These are phyloP conservation scores for Daedalea quercina DNA, from an alignment of 768 basidiomycete genomes.

Conservation along the genomic window DNA sequence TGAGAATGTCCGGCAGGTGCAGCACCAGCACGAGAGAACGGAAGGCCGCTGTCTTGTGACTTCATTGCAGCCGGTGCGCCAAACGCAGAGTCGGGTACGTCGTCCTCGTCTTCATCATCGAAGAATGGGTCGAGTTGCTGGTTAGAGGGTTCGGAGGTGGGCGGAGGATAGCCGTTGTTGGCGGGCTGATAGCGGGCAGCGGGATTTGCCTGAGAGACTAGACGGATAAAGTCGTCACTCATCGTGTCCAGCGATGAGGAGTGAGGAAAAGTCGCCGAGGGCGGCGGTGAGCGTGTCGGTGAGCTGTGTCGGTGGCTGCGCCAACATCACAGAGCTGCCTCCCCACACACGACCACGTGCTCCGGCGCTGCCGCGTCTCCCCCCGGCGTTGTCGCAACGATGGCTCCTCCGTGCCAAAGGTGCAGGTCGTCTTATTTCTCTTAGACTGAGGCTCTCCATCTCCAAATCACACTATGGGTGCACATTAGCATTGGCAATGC, in stretches of 20 bases:
- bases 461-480: too few relatives aligned
- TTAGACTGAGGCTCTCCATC: too few relatives aligned
- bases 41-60: slow-evolving; percentile 44
- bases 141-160: slow-evolving; percentile 37
- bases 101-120: slow-evolving; percentile 76
- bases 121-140: slow-evolving; percentile 75
- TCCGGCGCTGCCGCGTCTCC: too few relatives aligned
- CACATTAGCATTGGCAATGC: too few relatives aligned
- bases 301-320: not conserved
- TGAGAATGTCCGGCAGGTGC: slow-evolving; percentile 54
- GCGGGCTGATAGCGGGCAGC: slow-evolving; percentile 49
- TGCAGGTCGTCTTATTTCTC: too few relatives aligned
- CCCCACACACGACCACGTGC: too few relatives aligned
- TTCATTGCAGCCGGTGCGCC: slow-evolving; percentile 40
- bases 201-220: slow-evolving; percentile 69
- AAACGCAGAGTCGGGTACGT: slow-evolving; percentile 63
- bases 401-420: too few relatives aligned
- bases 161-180: slow-evolving; percentile 55
- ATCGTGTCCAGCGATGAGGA: slow-evolving; percentile 31
- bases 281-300: not conserved
- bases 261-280: not conserved
- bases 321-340: not conserved
- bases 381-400: too few relatives aligned
- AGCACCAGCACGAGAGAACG: slow-evolving; percentile 51
- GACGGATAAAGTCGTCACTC: slow-evolving; percentile 68